A percentile compares a stretch with the other conserved stretches of the same genome.
Conservation (phyloP, 1,139 yeast species). For the Chernovozyma sophiae-reginae region DNA sequence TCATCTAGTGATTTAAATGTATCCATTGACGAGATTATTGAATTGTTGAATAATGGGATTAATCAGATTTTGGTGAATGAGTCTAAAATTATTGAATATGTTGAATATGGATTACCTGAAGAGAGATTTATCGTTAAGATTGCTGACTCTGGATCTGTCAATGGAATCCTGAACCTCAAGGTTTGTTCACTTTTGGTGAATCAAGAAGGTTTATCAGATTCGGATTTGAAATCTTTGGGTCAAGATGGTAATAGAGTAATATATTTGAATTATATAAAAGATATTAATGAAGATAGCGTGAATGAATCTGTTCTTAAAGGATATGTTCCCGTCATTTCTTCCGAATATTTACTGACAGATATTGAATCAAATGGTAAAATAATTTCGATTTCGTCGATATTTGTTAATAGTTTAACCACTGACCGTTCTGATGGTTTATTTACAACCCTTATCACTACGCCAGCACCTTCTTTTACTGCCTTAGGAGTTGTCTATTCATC, state of each 20-base stretch:
- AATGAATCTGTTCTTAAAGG: constrained; percentile 30
- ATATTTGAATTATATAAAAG: constrained; percentile 23
- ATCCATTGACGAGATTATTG: constrained; percentile 42
- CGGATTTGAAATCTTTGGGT: constrained; percentile 17
- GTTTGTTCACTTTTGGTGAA: constrained; percentile 23
- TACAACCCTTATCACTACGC: constrained; percentile 80
- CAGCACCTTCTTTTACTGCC: constrained; percentile 47
- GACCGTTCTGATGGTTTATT: constrained; percentile 85
- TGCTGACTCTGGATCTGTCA: constrained; percentile 11
- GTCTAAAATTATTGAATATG: constrained; percentile 26
- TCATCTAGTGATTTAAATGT: constrained; percentile 12
- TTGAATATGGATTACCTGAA: constrained; percentile 58
- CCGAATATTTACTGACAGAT: constrained; percentile 40
- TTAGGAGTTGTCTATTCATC: constrained; percentile 93
- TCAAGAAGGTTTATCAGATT: constrained; percentile 12
- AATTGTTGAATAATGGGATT: constrained; percentile 67
- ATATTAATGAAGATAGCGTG: constrained; percentile 23
- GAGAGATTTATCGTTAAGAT: constrained; percentile 49
- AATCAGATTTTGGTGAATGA: constrained; percentile 44
- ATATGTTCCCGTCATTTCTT: constrained; percentile 46
- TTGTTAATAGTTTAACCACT: constrained; percentile 59
- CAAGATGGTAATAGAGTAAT: constrained; percentile 42
- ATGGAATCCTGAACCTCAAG: constrained; percentile 6
- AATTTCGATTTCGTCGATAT: constrained; percentile 48
- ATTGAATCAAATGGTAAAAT: constrained; percentile 18